Conservation (phyloP, 495 filamentous ascomycete species). For the Cercophora scortea region DNA sequence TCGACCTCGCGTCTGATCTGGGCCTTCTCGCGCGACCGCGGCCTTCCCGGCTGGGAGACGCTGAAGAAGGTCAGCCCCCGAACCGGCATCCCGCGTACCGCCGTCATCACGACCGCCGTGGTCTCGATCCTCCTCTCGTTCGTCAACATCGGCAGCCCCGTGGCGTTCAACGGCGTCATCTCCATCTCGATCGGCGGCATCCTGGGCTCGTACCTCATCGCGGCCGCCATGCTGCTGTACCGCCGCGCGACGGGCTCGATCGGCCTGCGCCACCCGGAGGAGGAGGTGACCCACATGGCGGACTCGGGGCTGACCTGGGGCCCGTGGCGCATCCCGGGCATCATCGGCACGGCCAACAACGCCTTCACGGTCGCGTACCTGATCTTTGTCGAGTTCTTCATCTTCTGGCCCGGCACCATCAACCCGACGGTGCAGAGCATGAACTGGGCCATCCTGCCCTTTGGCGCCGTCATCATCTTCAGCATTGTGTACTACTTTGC, state of each 20-base stretch:
- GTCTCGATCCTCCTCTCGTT: neutral
- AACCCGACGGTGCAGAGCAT: conserved; percentile 15
- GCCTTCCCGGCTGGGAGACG: neutral
- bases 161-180: neutral
- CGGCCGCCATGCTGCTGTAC: neutral
- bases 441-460: conserved; percentile 42
- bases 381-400: neutral
- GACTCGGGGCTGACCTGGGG: neutral
- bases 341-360: neutral
- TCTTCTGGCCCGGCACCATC: neutral
- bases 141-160: neutral
- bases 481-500: conserved; percentile 39
- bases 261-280: neutral
- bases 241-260: neutral
- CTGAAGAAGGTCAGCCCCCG: neutral
- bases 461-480: conserved; percentile 32
- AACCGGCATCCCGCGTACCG: neutral
- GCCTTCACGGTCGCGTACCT: neutral
- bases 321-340: neutral
- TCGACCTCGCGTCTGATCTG: neutral
- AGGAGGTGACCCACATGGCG: neutral
- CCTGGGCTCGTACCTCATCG: neutral
- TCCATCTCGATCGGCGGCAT: neutral
- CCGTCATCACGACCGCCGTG: neutral
- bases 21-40: neutral